These are phyloP conservation scores for Daphne laureola DNA, from an alignment of 441 rosid species.

Conservation along the genomic window DNA sequence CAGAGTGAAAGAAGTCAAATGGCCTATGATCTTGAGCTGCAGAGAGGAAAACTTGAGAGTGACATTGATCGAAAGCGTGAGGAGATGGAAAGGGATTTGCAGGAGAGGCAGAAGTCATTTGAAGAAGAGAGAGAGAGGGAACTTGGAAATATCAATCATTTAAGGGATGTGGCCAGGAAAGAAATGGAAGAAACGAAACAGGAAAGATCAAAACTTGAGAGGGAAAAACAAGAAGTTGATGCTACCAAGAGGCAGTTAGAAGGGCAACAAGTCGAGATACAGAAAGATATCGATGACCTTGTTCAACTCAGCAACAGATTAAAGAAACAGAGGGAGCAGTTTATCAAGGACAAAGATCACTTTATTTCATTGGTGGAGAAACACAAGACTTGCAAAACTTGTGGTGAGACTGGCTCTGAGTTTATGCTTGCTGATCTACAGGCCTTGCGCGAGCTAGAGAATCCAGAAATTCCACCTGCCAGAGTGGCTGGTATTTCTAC, in stretches of 20 bases:
- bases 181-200: slow-evolving; percentile 69
- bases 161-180: slow-evolving; percentile 65
- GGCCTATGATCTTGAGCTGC: slow-evolving; percentile 58
- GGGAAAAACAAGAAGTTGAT: slow-evolving; percentile 53
- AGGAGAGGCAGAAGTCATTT: slow-evolving; percentile 39
- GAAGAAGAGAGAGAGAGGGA: slow-evolving; percentile 77
- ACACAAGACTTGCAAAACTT: slow-evolving; percentile 50
- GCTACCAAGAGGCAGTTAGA: slow-evolving; percentile 59
- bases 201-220: slow-evolving; percentile 48
- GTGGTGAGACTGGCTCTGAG: slow-evolving; percentile 59
- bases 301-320: slow-evolving; percentile 53
- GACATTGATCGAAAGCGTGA: slow-evolving; percentile 48
- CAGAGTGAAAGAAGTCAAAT: slow-evolving; percentile 61
- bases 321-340: slow-evolving; percentile 71
- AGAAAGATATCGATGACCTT: slow-evolving; percentile 74
- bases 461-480: slow-evolving; percentile 30
- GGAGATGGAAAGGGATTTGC: slow-evolving; percentile 53
- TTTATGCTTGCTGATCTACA: slow-evolving; percentile 58
- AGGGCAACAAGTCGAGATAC: slow-evolving; percentile 68
- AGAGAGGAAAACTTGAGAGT: slow-evolving; percentile 54
- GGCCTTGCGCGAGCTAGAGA: slow-evolving; percentile 40
- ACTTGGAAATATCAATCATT: slow-evolving; percentile 47
- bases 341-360: slow-evolving; percentile 65
- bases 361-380: slow-evolving; percentile 68
- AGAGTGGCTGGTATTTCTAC: slow-evolving; percentile 26